Evolutionary conservation across 352 stramenopile species (phyloP).

Genomic region (Globisporangium lucens): DNA sequence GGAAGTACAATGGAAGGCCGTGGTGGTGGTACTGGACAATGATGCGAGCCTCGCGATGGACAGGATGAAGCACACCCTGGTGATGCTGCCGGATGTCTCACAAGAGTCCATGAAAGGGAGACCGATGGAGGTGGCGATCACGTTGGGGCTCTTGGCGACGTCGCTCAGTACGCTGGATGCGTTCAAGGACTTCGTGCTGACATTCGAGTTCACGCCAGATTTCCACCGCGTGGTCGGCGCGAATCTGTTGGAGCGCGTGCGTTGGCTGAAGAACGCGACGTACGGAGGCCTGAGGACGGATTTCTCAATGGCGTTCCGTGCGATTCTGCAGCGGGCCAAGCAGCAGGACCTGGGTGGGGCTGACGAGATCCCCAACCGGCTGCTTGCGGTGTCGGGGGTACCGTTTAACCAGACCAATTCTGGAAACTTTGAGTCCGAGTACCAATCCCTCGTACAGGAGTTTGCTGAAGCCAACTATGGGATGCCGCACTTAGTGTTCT

Average conservation of each 20-base stretch:
- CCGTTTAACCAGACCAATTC: slow-evolving; percentile 51
- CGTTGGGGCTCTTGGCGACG: not conserved
- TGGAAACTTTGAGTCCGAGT: slow-evolving; percentile 31
- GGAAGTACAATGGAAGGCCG: slow-evolving; percentile 40
- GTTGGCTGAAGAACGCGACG: not conserved
- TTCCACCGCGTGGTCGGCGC: not conserved
- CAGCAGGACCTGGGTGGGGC: not conserved
- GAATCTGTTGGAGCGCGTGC: not conserved
- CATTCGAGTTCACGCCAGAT: not conserved
- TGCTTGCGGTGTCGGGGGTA: not conserved
- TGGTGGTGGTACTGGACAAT: slow-evolving; percentile 14
- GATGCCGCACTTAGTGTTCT: slow-evolving; percentile 62
- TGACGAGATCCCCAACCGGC: not conserved
- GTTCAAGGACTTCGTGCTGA: not conserved
- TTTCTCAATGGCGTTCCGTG: not conserved
- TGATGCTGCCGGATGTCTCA: not conserved
- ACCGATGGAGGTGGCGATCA: not conserved
- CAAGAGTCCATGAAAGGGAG: not conserved
- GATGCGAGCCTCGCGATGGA: not conserved
- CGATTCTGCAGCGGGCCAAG: not conserved
- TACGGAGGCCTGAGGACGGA: too few relatives aligned
- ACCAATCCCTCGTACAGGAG: slow-evolving; percentile 27
- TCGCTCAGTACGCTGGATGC: too few relatives aligned
- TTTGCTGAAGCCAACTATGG: slow-evolving; percentile 29
- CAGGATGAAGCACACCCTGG: not conserved